Evolutionary conservation across 225 moss, liverwort and hornwort species (phyloP).

Genomic region (Asterella californica): DNA sequence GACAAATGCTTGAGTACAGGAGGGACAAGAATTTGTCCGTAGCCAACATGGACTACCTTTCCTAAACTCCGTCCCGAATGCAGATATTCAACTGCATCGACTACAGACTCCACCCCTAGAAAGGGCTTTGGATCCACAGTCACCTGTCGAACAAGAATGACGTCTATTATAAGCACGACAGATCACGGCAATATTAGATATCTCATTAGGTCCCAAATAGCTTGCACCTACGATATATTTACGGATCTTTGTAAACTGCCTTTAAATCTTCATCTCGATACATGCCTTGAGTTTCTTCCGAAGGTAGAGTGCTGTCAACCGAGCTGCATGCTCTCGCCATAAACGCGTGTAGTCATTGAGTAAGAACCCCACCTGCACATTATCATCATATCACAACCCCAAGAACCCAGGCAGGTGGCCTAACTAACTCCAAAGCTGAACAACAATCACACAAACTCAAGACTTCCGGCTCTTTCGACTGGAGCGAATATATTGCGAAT

Average conservation of each 20-base stretch:
- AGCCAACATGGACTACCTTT: conserved; percentile 48
- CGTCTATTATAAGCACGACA: not conserved
- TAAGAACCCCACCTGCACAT: conserved; percentile 39
- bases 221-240: not conserved
- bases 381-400: not conserved
- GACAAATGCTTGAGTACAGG: not conserved
- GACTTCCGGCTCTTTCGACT: not conserved
- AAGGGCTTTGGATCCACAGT: conserved; percentile 73
- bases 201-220: not conserved
- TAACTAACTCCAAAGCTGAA: not conserved
- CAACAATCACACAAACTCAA: not conserved
- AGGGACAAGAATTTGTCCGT: not conserved
- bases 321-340: conserved; percentile 30
- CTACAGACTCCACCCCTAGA: conserved; percentile 65
- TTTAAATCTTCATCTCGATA: not conserved
- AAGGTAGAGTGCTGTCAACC: conserved; percentile 33
- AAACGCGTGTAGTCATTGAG: conserved; percentile 29
- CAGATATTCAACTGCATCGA: conserved; percentile 84
- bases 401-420: not conserved
- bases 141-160: conserved; percentile 38
- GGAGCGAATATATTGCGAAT: not conserved
- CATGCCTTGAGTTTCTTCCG: conserved; percentile 40
- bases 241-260: not conserved
- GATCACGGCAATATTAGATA: not conserved
- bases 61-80: conserved; percentile 87